Percentiles rank a stretch among this genome's conserved stretches.
These are phyloP conservation scores for Pseudozyma pruni DNA, from an alignment of 1,284 basidiomycete species.

Conservation along the genomic window DNA sequence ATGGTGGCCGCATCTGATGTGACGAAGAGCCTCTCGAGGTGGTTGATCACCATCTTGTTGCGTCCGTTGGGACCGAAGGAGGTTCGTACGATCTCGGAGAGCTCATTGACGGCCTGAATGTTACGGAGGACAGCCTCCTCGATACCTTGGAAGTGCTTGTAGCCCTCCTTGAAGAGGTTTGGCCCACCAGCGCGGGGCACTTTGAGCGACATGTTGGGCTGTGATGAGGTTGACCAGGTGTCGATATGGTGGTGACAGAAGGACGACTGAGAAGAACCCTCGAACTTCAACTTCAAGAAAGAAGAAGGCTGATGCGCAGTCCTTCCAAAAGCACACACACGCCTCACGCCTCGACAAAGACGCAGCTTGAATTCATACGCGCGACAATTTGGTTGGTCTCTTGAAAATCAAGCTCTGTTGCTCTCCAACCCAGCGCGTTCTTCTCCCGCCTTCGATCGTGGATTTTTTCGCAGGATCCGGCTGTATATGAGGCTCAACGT, in stretches of 20 bases:
- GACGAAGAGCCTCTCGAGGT: conserved; percentile 93
- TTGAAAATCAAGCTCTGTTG: background rate
- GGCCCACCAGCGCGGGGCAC: conserved; percentile 89
- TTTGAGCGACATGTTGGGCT: conserved; percentile 82
- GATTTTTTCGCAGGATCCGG: background rate
- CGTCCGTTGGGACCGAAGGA: conserved; percentile 92
- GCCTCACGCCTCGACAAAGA: background rate
- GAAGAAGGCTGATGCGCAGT: conserved; percentile 13
- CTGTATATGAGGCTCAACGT: background rate
- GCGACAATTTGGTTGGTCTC: conserved; percentile 13
- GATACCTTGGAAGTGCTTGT: conserved; percentile 84
- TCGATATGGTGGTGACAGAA: background rate
- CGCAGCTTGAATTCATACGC: conserved; percentile 12
- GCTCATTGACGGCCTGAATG: conserved; percentile 92
- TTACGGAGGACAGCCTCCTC: conserved; percentile 88
- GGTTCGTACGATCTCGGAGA: conserved; percentile 93
- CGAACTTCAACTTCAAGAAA: conserved; percentile 2
- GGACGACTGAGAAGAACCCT: conserved; percentile 6
- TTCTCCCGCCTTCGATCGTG: conserved; percentile 44
- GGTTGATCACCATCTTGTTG: conserved; percentile 70
- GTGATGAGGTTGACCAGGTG: no score
- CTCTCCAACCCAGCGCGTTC: conserved; percentile 18
- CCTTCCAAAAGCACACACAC: conserved; percentile 9
- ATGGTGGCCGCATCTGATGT: conserved; percentile 99
- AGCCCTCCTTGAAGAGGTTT: conserved; percentile 82